Conservation (phyloP, 177 flowering plant genomes). For the Telopea speciosissima region DNA sequence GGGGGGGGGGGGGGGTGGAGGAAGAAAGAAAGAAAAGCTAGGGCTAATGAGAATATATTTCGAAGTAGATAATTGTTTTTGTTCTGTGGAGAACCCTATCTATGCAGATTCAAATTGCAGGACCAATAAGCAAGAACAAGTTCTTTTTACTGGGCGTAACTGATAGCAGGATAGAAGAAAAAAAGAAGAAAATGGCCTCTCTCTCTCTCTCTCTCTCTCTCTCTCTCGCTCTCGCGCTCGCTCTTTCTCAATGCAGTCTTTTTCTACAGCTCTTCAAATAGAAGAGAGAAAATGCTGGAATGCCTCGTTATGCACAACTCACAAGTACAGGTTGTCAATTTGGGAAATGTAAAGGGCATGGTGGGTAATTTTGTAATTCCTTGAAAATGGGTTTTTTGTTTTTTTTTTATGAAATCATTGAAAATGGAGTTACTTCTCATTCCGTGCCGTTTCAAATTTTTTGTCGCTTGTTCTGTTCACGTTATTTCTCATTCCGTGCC, state of each 20-base stretch:
- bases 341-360: neutral
- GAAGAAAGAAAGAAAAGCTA: neutral
- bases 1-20: too few relatives aligned
- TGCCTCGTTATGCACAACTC: neutral
- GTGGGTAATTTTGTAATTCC: neutral
- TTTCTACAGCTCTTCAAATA: neutral
- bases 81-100: neutral
- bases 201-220: conserved; percentile 2
- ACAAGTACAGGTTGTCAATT: neutral
- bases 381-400: too few relatives aligned
- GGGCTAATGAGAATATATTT: neutral
- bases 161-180: neutral
- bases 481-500: too few relatives aligned
- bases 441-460: too few relatives aligned
- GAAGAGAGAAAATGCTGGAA: neutral
- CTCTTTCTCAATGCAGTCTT: neutral
- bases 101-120: neutral
- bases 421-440: too few relatives aligned
- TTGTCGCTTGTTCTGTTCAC: too few relatives aligned
- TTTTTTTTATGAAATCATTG: too few relatives aligned
- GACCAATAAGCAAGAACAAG: neutral
- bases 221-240: neutral
- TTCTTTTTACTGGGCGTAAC: neutral
- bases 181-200: neutral
- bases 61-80: neutral